phyloP scores from a whole-genome alignment of 2,329 filamentous ascomycete species.

The Aspergillus terreus region DNA sequence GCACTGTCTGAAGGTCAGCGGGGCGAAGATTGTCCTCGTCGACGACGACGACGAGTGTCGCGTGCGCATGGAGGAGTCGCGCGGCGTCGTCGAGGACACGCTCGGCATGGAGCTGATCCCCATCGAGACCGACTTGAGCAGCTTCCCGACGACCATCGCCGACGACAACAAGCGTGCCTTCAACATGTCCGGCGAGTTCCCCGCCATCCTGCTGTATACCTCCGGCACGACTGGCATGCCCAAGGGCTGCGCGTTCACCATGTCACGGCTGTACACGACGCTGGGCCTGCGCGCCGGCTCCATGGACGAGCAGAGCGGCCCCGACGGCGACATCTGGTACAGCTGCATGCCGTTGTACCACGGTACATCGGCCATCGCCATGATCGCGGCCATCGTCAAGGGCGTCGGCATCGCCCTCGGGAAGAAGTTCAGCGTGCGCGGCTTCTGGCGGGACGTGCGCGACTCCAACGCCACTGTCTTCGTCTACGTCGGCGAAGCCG shows the following conservation, averaged over 20 bases:
- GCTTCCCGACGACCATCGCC: slow-evolving; percentile 48
- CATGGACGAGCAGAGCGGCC: slow-evolving; percentile 25
- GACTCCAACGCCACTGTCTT: slow-evolving; percentile 67
- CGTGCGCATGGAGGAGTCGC: slow-evolving; percentile 54
- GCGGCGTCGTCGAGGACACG: slow-evolving; percentile 47
- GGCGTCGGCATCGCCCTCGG: slow-evolving; percentile 44
- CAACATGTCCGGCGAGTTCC: slow-evolving; percentile 50
- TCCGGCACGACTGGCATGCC: slow-evolving; percentile 73
- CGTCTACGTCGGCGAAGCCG: slow-evolving; percentile 74
- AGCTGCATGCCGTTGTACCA: slow-evolving; percentile 76
- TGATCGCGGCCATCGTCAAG: slow-evolving; percentile 53
- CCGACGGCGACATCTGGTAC: slow-evolving; percentile 61
- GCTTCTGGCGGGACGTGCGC: slow-evolving; percentile 70
- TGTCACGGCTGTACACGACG: slow-evolving; percentile 43
- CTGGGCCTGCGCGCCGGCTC: slow-evolving; percentile 32
- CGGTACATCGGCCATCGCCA: slow-evolving; percentile 64
- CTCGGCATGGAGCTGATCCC: slow-evolving; percentile 57
- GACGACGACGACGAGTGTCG: slow-evolving; percentile 55
- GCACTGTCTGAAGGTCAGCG: slow-evolving; percentile 61
- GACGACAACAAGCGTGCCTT: slow-evolving; percentile 51
- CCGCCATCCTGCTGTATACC: slow-evolving; percentile 68
- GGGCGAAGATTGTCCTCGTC: slow-evolving; percentile 55
- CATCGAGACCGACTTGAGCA: slow-evolving; percentile 47
- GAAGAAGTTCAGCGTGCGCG: slow-evolving; percentile 59
- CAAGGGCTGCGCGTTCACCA: slow-evolving; percentile 64